These are phyloP conservation scores for Clarireedia monteithiana DNA, from an alignment of 2,329 filamentous ascomycete genomes.

Conservation along the genomic window DNA sequence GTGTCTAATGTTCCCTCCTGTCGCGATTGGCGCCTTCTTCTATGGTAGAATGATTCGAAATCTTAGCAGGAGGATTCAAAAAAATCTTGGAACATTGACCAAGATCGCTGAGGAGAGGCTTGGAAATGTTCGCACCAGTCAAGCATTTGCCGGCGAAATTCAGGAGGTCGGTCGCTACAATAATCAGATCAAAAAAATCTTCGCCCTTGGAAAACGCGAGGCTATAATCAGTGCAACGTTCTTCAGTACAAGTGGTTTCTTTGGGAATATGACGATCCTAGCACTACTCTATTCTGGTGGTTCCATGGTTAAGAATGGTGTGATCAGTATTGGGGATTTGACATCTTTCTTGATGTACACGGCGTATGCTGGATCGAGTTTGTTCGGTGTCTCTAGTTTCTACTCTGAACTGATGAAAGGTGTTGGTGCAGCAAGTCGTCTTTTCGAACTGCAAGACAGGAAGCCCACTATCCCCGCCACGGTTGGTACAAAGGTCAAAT, in stretches of 20 bases:
- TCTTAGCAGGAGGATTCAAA: conserved; percentile 85
- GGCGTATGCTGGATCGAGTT: conserved; percentile 73
- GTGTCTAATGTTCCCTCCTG: conserved; percentile 79
- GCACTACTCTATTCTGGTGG: conserved; percentile 86
- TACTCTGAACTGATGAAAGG: conserved; percentile 99
- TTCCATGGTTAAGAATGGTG: conserved; percentile 76
- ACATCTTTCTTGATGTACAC: conserved; percentile 99
- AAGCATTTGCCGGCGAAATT: conserved; percentile 90
- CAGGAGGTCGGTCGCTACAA: conserved; percentile 91
- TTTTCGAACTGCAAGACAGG: conserved; percentile 94
- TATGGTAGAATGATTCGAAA: conserved; percentile 86
- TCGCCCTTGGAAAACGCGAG: conserved; percentile 78
- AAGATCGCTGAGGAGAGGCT: conserved; percentile 98
- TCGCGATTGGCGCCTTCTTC: conserved; percentile 83
- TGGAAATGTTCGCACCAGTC: conserved; percentile 92
- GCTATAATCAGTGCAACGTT: conserved; percentile 86
- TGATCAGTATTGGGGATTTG: conserved; percentile 83
- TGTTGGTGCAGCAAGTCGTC: conserved; percentile 87
- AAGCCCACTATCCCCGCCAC: conserved; percentile 82
- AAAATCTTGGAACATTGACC: conserved; percentile 83
- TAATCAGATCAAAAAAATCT: conserved; percentile 84
- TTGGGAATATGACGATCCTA: conserved; percentile 94
- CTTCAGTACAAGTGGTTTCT: conserved; percentile 78
- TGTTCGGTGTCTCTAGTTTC: conserved; percentile 91
- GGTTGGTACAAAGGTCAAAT: conserved; percentile 67